phyloP scores from a whole-genome alignment of 2,329 filamentous ascomycete genomes.

The Alternaria novae-zelandiae region DNA sequence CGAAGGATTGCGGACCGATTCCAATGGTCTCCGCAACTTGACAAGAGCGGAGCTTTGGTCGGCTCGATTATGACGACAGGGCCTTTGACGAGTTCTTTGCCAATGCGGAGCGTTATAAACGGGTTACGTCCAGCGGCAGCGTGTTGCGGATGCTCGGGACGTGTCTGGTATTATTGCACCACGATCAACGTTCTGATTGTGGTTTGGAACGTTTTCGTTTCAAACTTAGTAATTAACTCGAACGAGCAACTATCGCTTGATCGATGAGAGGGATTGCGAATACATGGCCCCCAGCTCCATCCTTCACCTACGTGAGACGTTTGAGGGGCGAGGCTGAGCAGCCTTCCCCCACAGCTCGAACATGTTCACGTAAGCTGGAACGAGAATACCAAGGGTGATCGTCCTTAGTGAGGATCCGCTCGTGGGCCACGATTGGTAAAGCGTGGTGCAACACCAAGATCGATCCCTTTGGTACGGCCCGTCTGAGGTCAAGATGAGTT shows the following conservation, averaged over 20 bases:
- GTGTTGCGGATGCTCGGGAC: not conserved
- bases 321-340: not conserved
- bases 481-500: not conserved
- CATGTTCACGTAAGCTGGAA: not conserved
- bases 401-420: not conserved
- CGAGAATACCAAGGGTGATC: not conserved
- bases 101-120: not conserved
- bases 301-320: not conserved
- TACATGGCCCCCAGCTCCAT: not conserved
- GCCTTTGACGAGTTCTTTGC: not conserved
- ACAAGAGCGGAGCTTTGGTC: not conserved
- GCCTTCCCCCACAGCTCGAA: not conserved
- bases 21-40: not conserved
- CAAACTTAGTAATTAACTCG: not conserved
- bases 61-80: not conserved
- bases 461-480: not conserved
- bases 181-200: not conserved
- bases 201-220: not conserved
- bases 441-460: not conserved
- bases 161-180: not conserved
- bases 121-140: not conserved
- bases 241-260: not conserved
- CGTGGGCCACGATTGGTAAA: not conserved
- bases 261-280: not conserved
- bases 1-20: conserved; percentile 1